These are phyloP conservation scores for Cystobasidium ongulense DNA, from an alignment of 768 basidiomycete genomes.

Conservation along the genomic window DNA sequence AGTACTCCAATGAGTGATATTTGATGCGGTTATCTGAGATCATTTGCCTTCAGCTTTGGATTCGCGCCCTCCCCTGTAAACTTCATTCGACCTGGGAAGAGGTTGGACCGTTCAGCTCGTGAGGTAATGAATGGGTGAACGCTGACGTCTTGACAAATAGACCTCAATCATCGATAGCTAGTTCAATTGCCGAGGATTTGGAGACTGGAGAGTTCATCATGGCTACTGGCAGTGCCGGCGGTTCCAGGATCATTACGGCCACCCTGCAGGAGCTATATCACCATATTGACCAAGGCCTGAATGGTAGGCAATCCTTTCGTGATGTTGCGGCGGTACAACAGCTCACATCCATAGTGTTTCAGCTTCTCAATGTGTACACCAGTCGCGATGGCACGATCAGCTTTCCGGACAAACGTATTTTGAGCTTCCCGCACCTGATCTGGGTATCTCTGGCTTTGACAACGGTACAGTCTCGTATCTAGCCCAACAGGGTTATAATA, in stretches of 20 bases:
- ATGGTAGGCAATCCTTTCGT: no score
- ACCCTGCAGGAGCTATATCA: constrained; percentile 47
- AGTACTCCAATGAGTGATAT: not conserved
- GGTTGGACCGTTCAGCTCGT: constrained; percentile 4
- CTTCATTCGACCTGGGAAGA: constrained; percentile 45
- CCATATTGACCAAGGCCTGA: constrained; percentile 45
- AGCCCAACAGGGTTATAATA: constrained; percentile 37
- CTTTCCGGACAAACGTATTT: constrained; percentile 39
- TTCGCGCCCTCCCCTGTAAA: constrained; percentile 47
- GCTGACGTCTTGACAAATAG: not conserved
- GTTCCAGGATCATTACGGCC: constrained; percentile 42
- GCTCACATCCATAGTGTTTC: not conserved
- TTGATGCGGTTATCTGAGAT: no score
- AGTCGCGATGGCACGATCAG: constrained; percentile 43
- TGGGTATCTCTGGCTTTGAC: constrained; percentile 38
- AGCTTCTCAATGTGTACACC: constrained; percentile 16
- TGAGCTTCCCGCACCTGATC: constrained; percentile 31
- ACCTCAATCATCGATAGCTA: constrained; percentile 40
- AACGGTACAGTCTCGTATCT: constrained; percentile 40
- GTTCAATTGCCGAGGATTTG: constrained; percentile 47
- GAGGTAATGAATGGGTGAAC: not conserved
- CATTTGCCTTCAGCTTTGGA: constrained; percentile 42
- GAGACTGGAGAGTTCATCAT: constrained; percentile 45
- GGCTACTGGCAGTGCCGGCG: constrained; percentile 48
- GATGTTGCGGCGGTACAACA: no score